Evolutionary conservation across 345 rosid species (phyloP), one percentile per base, ranked within the genome.

Genomic region (Rubroshorea leprosula): DNA sequence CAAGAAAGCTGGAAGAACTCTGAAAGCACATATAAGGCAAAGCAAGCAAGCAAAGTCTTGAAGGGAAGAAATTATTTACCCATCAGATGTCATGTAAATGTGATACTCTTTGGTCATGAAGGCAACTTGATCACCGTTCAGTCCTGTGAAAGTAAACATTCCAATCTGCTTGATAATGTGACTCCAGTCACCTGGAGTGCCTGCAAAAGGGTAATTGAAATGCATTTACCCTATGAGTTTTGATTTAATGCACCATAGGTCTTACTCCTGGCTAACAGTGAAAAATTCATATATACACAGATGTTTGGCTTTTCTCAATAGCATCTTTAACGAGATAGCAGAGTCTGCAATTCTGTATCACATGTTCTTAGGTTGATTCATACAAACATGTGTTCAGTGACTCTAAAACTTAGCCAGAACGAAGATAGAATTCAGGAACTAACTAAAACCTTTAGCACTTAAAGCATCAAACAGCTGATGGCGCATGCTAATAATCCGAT

Each of bases 131-230:
- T 83, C 87, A 46, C 61, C 55, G 78, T 77, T 81, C 74, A 86
- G 27, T 39, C 94, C 89, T 0, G 85, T 75, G 74, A 86, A 83
- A 19, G 87, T 79, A 64, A 79, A 86, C 94, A 86, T 81, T 59
- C 94, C 89, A 59, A 86, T 84, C 69, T 86, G 94, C 75, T 80
- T 81, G 66, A 71, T 70, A 24, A 86, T 81, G 78, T 86, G 94
- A 70, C 81, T 83, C 94, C 94, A 86, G 57, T 86, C 85, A 48
- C 94, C 94, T 10, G 89, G 85, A 63, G 94, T 86, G 50, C 89
- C 94, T 86, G 80, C 64, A 41, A 31, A 41, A 25, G 24, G 26
- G n/a, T 49, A 60, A 45, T 23, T 17, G 19, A 38, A 55, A 47
- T 51, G 58, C 50, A 54, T 8, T 52, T 25, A n/a, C n/a, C n/a